Percentiles rank a stretch among this genome's conserved stretches.
These are phyloP conservation scores for Smallanthus sonchifolius DNA, from an alignment of 129 eudicot genomes.

Conservation along the genomic window DNA sequence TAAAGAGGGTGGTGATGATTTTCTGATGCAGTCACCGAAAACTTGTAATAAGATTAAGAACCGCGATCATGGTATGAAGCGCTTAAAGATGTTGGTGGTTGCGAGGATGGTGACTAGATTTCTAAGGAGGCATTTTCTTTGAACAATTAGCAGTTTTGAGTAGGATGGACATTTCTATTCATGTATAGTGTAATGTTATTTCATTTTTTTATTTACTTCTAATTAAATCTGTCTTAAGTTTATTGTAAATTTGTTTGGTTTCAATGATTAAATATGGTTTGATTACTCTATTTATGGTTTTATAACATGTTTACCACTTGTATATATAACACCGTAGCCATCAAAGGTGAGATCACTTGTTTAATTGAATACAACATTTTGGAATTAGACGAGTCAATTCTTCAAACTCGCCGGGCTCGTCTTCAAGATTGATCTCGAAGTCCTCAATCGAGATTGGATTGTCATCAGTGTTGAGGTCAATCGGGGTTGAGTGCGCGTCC, in stretches of 20 bases:
- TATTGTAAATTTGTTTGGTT: background rate
- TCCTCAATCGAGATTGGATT: no score
- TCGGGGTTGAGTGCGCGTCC: no score
- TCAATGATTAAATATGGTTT: background rate
- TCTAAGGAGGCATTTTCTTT: slow-evolving; percentile 15
- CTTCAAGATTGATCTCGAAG: no score
- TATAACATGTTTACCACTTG: no score
- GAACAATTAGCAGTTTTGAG: background rate
- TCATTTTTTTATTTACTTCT: slow-evolving; percentile 1
- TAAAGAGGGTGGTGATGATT: background rate
- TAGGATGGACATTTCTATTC: background rate
- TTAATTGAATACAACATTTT: no score
- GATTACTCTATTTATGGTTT: background rate
- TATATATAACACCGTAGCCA: no score
- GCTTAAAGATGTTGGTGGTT: slow-evolving; percentile 3
- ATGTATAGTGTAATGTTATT: background rate
- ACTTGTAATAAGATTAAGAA: slow-evolving; percentile 1
- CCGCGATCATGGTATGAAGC: background rate
- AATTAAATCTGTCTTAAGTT: background rate
- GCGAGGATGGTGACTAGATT: background rate
- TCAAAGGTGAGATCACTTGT: no score
- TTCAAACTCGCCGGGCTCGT: no score
- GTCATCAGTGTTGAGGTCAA: no score
- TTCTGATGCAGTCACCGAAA: background rate
- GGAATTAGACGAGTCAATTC: no score